Conservation (phyloP, 2,329 filamentous ascomycete species). For the Alternaria metachromatica region DNA sequence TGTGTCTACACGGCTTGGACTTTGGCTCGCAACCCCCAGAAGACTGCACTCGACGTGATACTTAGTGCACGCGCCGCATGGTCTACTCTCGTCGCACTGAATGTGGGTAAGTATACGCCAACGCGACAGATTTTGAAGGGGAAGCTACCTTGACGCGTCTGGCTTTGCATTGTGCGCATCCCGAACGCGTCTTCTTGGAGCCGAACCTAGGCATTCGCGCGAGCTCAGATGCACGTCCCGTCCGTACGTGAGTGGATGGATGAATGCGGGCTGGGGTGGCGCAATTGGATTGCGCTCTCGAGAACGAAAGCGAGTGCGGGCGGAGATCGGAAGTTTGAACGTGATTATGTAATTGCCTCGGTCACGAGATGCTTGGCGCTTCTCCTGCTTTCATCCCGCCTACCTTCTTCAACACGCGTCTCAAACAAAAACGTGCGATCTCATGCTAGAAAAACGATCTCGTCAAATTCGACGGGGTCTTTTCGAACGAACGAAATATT, state of each 20-base stretch:
- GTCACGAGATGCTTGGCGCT: not conserved
- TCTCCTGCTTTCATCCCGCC: not conserved
- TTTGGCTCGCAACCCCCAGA: constrained; percentile 6
- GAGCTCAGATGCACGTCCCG: not conserved
- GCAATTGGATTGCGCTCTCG: not conserved
- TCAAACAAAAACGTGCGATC: not conserved
- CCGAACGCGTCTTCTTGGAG: constrained; percentile 21
- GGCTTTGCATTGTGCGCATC: constrained; percentile 36
- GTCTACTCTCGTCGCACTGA: constrained; percentile 40
- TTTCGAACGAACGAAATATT: not conserved
- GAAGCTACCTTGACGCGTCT: constrained; percentile 35
- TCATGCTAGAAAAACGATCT: not conserved
- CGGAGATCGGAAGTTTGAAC: not conserved
- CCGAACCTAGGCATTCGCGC: constrained; percentile 10
- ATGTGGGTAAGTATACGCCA: constrained; percentile 4
- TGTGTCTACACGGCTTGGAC: not conserved
- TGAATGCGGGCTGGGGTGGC: not conserved
- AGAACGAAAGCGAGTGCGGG: constrained; percentile 5
- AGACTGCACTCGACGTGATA: constrained; percentile 42
- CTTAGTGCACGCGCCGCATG: constrained; percentile 36
- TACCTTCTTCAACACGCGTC: not conserved
- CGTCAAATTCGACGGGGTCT: not conserved
- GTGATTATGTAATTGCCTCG: not conserved
- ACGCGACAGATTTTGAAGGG: not conserved
- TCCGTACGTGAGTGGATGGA: not conserved